Base-by-base conservation (phyloP, 2,329 filamentous ascomycete species). In the Stachybotrys chlorohalonatus region DNA sequence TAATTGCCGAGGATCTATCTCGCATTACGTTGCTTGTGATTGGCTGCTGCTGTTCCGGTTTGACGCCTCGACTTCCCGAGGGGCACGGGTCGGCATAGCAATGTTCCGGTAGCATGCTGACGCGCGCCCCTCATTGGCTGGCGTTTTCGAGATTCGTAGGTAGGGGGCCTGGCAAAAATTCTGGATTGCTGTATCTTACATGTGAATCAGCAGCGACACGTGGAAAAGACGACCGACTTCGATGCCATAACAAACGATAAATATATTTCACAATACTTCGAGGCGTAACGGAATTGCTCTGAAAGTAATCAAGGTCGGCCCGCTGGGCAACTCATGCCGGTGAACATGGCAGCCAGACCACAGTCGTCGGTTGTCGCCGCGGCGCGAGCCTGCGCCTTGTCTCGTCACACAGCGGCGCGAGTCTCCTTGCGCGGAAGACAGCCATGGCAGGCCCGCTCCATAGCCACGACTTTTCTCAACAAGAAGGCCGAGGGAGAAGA, bases 1-100 rank as follows among this genome's bases (percentile, higher is more conserved):
- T 42, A 13, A 77, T 78, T 79, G 74, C 77, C 77, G 77, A 80
- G 77, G 75, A 73, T 72, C 36, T 42, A 73, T 72, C 36, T 42
- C 59, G 67, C 75, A 78, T 73, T 75, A 67, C 62, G 60, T 64
- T 60, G 57, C 60, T 56, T 62, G 55, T 74, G 68, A 79, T 80
- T 80, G 77, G 77, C 56, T 64, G 58, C 46, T 11, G 39, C 39
- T 53, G 52, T 64, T 60, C 63, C 65, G 61, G 57, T 24, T 24
- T 9, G 36, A 53, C 54, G 59, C 61, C 58, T 58, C 64, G 62
- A 63, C 60, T 58, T 59, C 55, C 60, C 63, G 62, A 61, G 54
- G 57, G 36, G 49, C 50, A 46, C 60, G 60, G 56, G 51, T 31
- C 59, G 68, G 61, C 69, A 67, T 53, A 69, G 66, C 52, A 46